phyloP scores from a whole-genome alignment of 2,329 filamentous ascomycete species.

The Thyridium curvatum region DNA sequence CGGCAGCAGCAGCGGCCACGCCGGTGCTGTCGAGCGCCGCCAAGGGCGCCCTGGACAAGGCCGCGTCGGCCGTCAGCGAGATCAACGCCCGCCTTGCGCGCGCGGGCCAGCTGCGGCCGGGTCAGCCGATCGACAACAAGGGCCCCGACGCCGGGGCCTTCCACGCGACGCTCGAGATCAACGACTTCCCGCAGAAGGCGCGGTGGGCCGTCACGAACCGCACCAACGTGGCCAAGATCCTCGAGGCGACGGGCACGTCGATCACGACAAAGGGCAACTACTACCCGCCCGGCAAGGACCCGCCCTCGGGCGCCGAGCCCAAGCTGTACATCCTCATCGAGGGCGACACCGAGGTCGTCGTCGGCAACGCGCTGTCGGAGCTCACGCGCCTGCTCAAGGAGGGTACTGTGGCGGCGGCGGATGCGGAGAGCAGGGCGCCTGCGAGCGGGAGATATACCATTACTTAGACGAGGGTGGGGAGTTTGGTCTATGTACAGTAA shows the following conservation, averaged over 20 bases:
- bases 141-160: conserved; percentile 94
- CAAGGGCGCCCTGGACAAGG: conserved; percentile 66
- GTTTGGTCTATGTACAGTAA: not conserved
- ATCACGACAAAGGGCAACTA: conserved; percentile 97
- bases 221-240: conserved; percentile 96
- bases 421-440: conserved; percentile 75
- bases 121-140: conserved; percentile 96
- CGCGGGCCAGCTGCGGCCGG: conserved; percentile 81
- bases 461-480: conserved; percentile 40
- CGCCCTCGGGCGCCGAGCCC: conserved; percentile 67
- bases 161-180: conserved; percentile 97
- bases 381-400: conserved; percentile 83
- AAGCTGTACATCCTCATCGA: conserved; percentile 98
- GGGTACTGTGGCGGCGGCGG: conserved; percentile 81
- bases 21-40: conserved; percentile 50
- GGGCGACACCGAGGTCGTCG: conserved; percentile 89
- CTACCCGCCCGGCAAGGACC: conserved; percentile 77
- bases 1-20: conserved; percentile 21
- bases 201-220: conserved; percentile 98
- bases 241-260: conserved; percentile 88
- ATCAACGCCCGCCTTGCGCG: conserved; percentile 89
- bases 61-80: conserved; percentile 81
- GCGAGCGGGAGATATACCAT: conserved; percentile 82
- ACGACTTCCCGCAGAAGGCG: conserved; percentile 98
- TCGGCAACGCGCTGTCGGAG: conserved; percentile 85